Evolutionary conservation across 1,139 yeast species (phyloP), one percentile per base, ranked within the genome.

Genomic region (Hemisphaericaspora lyxosophila): DNA sequence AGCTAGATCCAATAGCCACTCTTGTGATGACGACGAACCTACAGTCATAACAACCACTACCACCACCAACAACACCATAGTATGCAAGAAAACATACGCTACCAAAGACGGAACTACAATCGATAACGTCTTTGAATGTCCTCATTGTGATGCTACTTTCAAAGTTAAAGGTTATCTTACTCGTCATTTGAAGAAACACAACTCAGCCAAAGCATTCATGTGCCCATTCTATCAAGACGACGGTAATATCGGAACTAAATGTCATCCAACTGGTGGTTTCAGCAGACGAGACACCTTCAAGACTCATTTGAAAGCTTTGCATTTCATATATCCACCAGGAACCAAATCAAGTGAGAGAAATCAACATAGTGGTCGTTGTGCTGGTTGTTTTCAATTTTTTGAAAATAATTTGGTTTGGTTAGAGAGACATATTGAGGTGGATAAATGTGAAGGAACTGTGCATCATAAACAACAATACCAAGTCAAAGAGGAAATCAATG

Each of bases 221-320:
- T 78, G 83, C 53, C 83, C 83, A 2, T 78, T 73, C 54, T 76
- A 61, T 51, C 64, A 67, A 46, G 70, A 69, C 31, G 44, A 43
- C 26, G 50, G 49, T n/a, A 38, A 28, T 22, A 39, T 50, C 8
- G 76, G 75, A 3, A 66, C 77, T 0, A 67, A 71, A 48, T 78
- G 83, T 51, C 83, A 77, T 54, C 78, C 80, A 28, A 74, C 77
- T 2, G 82, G 83, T 23, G 80, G 79, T 4, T 78, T 78, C 50
- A 73, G 80, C 6, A 62, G 82, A 46, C 63, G 80, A 49, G 83
- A 78, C 50, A 77, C 82, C 6, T 75, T 69, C 52, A 76, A 76
- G 49, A 75, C 80, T 2, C 83, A 77, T 53, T 62, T 77, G 38
- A 77, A 75, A 48, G 79, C 81, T 1, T 59, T 78, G 36, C 83